phyloP scores from a whole-genome alignment of 2,329 filamentous ascomycete species.

The Calonectria henricotiae region DNA sequence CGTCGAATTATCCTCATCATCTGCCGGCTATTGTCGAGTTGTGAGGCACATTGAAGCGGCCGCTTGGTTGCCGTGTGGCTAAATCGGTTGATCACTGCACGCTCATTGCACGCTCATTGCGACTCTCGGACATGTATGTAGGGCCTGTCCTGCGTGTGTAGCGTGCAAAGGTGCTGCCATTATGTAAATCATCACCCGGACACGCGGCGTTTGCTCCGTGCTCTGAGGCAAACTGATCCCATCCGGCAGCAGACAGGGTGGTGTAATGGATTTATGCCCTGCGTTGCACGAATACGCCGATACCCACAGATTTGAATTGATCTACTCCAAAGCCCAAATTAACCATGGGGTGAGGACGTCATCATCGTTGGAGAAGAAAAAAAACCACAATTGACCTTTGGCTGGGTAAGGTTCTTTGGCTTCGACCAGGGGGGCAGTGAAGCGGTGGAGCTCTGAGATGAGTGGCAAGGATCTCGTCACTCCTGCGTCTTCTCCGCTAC shows the following conservation, averaged over 20 bases:
- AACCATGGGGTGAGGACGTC: conserved; percentile 41
- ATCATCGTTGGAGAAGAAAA: conserved; percentile 31
- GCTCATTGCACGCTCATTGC: conserved; percentile 8
- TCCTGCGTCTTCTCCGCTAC: conserved; percentile 39
- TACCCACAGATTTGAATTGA: conserved; percentile 32
- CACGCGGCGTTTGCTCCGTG: conserved; percentile 28
- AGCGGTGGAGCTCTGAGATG: conserved; percentile 43
- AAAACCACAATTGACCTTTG: conserved; percentile 27
- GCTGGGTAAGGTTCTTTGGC: conserved; percentile 36
- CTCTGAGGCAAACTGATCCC: not conserved
- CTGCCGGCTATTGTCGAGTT: not conserved
- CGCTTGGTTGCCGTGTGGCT: conserved; percentile 20
- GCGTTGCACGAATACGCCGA: conserved; percentile 41
- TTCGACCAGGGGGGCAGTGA: conserved; percentile 38
- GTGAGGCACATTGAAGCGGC: conserved; percentile 10
- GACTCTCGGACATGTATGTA: conserved; percentile 14
- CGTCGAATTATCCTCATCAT: not conserved
- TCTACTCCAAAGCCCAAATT: conserved; percentile 36
- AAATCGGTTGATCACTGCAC: conserved; percentile 32
- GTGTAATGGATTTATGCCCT: conserved; percentile 9
- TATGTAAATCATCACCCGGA: conserved; percentile 37
- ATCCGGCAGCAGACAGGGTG: not conserved
- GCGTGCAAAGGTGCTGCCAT: conserved; percentile 31
- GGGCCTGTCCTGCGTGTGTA: conserved; percentile 7
- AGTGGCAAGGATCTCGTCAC: conserved; percentile 51